Base-by-base conservation (phyloP, 768 basidiomycete genomes). In the Pulveroboletus ravenelii region DNA sequence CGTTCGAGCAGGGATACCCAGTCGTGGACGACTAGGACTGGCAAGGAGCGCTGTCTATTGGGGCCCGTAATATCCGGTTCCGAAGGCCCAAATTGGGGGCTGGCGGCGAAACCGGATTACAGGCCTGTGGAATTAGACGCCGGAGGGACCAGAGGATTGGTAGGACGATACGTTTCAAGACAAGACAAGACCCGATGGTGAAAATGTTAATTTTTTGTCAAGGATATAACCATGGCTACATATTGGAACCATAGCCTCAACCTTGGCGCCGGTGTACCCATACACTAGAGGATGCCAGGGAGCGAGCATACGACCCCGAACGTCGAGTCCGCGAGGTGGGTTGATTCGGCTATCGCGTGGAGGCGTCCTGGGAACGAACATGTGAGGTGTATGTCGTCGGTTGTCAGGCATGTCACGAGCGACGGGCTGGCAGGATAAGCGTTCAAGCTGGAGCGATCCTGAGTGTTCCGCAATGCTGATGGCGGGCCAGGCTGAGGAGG, bases 201-300 rank as follows among this genome's bases (percentile, higher is more conserved):
- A 18, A 44, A 27, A 6, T 27, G 25, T 27, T 14, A 42, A 12
- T 20, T 39, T 41, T 41, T 38, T 31, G 25, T 41, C 17, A 29
- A 27, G 29, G n/a, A 39, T 5, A 57, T 57, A 58, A 59, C 57
- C 57, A 58, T 58, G 53, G 18, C 57, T 50, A 58, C 57, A 29
- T 6, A 47, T 17, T 38, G 14, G 42, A 53, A 18, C 40, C 18
- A 10, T 13, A 18, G 23, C 27, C 23, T 43, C 6, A n/a, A 25
- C 38, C 49, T 37, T 43, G 43, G 25, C 20, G 20, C 35, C 32
- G 20, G 29, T n/a, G 15, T n/a, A n/a, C n/a, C n/a, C n/a, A n/a
- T 27, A 27, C 6, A 27, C 25, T 27, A 27, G 20, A 23, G 20
- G 20, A 23, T 23, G 20, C 20, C 20, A 27, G 25, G 25, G 25